Evolutionary conservation across 768 basidiomycete genomes (phyloP).

Genomic region (Tricholoma matsutake): DNA sequence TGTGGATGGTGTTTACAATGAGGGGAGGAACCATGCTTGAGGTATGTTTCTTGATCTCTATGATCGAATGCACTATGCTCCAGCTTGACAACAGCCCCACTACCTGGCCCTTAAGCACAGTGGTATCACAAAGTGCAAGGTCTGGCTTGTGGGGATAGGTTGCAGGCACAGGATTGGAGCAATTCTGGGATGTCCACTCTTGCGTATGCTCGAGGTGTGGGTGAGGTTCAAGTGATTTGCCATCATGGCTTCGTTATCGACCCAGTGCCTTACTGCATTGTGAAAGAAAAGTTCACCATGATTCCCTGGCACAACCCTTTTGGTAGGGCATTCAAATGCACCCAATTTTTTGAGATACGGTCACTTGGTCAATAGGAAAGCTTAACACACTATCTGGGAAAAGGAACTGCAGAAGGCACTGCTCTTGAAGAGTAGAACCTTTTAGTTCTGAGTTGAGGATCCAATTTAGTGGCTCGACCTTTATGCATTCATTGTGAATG

Average conservation of each 20-base stretch:
- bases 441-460: neutral
- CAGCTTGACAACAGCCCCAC: neutral
- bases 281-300: neutral
- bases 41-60: neutral
- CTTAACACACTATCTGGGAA: neutral
- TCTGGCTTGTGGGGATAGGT: neutral
- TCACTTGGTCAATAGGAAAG: neutral
- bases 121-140: neutral
- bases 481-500: neutral
- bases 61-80: neutral
- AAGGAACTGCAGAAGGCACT: neutral
- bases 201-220: neutral
- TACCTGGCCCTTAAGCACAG: neutral
- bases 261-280: neutral
- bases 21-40: neutral
- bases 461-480: neutral
- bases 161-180: neutral
- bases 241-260: neutral
- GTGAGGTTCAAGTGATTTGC: neutral
- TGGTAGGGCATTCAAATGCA: neutral
- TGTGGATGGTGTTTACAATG: neutral
- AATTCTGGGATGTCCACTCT: neutral
- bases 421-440: neutral
- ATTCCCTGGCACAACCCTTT: neutral
- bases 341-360: neutral